phyloP scores from a whole-genome alignment of 768 basidiomycete genomes.

The Trametes sanguinea region DNA sequence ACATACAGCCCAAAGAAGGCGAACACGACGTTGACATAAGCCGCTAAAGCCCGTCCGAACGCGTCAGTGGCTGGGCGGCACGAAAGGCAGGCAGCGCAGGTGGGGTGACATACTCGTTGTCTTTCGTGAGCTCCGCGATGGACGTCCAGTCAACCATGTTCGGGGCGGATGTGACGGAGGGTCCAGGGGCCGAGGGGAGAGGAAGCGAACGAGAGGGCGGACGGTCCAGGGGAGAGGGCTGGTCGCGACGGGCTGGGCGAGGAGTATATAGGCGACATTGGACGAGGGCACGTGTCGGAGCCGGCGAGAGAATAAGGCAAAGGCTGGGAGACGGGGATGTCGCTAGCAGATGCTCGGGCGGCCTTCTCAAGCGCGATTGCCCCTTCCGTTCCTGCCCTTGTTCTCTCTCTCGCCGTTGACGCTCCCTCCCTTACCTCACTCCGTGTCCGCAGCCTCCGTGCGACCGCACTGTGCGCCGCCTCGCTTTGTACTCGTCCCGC shows the following conservation, averaged over 20 bases:
- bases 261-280: slow-evolving; percentile 17
- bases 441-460: background rate
- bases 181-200: slow-evolving; percentile 6
- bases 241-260: background rate
- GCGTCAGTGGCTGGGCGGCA: background rate
- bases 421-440: background rate
- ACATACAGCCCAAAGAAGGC: slow-evolving; percentile 65
- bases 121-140: slow-evolving; percentile 42
- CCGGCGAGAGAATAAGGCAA: slow-evolving; percentile 9
- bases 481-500: background rate
- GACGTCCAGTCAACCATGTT: slow-evolving; percentile 55
- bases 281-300: slow-evolving; percentile 12
- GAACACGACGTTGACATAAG: slow-evolving; percentile 61
- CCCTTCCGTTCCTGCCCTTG: slow-evolving; percentile 6
- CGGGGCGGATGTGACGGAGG: slow-evolving; percentile 1
- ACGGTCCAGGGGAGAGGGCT: background rate
- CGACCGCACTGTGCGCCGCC: background rate
- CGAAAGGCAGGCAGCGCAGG: background rate
- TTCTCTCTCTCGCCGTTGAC: slow-evolving; percentile 6
- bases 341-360: background rate
- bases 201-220: background rate
- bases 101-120: background rate
- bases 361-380: slow-evolving; percentile 11
- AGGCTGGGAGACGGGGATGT: background rate
- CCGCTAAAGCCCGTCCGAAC: slow-evolving; percentile 38